Conservation (phyloP, 1,284 basidiomycete genomes). For the Cystobasidiaceae sp. region DNA sequence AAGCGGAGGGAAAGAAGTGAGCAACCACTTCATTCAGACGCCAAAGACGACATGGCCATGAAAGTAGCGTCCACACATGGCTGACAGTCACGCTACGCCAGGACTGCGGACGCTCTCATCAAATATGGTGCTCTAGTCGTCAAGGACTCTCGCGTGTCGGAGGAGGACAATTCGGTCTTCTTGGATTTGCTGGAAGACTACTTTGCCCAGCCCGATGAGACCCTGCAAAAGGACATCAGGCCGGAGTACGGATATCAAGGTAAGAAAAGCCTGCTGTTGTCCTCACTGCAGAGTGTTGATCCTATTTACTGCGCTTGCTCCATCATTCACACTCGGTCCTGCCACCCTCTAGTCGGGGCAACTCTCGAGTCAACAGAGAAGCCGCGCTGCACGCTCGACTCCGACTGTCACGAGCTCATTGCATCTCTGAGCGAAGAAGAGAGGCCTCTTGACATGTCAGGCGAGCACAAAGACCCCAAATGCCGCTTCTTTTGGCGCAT, state of each 20-base stretch:
- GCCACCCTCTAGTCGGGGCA: constrained; percentile 31
- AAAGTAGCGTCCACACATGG: background rate
- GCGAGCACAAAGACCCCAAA: constrained; percentile 77
- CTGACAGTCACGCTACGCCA: background rate
- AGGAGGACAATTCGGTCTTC: constrained; percentile 72
- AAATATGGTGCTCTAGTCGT: constrained; percentile 73
- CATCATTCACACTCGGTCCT: background rate
- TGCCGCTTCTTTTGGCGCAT: constrained; percentile 54
- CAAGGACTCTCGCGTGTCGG: constrained; percentile 73
- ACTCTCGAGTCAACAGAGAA: constrained; percentile 87
- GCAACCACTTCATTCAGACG: constrained; percentile 52
- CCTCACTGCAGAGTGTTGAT: background rate
- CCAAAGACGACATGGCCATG: background rate
- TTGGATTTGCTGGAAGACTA: constrained; percentile 74
- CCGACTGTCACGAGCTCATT: constrained; percentile 67
- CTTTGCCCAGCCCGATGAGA: constrained; percentile 63
- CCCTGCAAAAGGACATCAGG: constrained; percentile 66
- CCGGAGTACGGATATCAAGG: constrained; percentile 62
- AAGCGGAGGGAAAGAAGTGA: constrained; percentile 56
- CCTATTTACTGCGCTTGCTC: background rate
- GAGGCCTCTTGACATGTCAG: constrained; percentile 64
- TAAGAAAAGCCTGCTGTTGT: constrained; percentile 28
- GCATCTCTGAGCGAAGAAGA: constrained; percentile 65
- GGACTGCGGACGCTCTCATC: constrained; percentile 75
- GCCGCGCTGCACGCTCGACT: constrained; percentile 52